Base-by-base conservation (phyloP, 768 basidiomycete genomes). In the Suillus lakei region DNA sequence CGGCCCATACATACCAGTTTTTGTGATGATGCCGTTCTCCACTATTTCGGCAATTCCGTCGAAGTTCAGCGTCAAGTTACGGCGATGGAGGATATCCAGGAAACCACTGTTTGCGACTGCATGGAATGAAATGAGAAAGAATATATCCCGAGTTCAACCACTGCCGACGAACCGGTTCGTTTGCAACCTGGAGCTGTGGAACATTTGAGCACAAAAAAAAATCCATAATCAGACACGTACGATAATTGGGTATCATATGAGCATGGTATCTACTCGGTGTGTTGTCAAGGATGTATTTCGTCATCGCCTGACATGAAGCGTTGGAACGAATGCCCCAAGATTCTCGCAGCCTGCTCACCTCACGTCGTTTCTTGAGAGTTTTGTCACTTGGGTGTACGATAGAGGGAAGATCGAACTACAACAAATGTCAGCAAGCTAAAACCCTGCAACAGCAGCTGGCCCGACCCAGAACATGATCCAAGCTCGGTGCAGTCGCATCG, bases 121-220 rank as follows among this genome's bases (percentile, higher is more conserved):
- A 53, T 54, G 6, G 26, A 60, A 4, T 30, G 10, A 44, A 15
- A 30, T 44, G 26, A 15, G 18, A 67, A 5, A 66, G 30, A 16
- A 36, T 2, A 5, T 18, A 23, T n/a, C 39, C 32, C 7, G 21
- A 46, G 28, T 39, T 23, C 59, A 58, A 44, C 9, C 10, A 56
- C 28, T 28, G 39, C 10, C 43, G 3, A n/a, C 59, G 6, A 53
- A 73, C 72, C 71, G 23, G 62, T 82, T 44, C 90, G 82, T 73
- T 88, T 89, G 72, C 88, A 90, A 26, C 88, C 88, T 36, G 85
- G 82, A 41, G 84, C 88, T 87, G 54, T 39, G 28, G 36, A 32
- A 7, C 5, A 55, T 30, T 15, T 64, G 15, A 62, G 39, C 10
- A 48, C 30, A n/a, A 15, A 16, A 7, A 1, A 44, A 16, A 59